Conservation (phyloP, 768 basidiomycete genomes). For the Coprinopsis sp. region DNA sequence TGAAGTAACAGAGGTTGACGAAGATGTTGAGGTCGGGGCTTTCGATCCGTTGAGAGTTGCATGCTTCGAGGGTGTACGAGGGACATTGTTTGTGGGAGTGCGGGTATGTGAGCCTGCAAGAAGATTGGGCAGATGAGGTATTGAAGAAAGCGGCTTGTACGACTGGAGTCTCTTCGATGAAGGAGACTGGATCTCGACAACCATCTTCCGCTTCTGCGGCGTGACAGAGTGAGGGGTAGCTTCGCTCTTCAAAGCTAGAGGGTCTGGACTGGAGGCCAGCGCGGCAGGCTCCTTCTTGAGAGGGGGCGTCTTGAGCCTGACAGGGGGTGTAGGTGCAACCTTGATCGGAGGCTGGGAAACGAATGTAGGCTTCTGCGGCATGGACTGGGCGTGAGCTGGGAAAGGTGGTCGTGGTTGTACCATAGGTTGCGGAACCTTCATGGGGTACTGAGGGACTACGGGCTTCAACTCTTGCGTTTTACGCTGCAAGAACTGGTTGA, state of each 20-base stretch:
- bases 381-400: constrained; percentile 13
- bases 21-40: constrained; percentile 3
- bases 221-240: constrained; percentile 33
- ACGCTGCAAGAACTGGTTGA: constrained; percentile 60
- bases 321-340: constrained; percentile 20
- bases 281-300: constrained; percentile 16
- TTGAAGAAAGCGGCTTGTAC: constrained; percentile 24
- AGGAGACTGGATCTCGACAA: constrained; percentile 56
- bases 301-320: constrained; percentile 9
- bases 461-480: constrained; percentile 43
- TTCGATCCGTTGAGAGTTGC: constrained; percentile 15
- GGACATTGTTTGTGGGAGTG: constrained; percentile 16
- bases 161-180: constrained; percentile 54
- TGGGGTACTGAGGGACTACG: no score
- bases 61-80: constrained; percentile 27
- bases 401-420: no score
- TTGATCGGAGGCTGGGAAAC: constrained; percentile 1
- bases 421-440: no score
- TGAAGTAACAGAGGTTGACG: background rate
- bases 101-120: constrained; percentile 9
- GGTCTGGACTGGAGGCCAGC: constrained; percentile 49
- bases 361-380: background rate
- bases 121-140: constrained; percentile 8
- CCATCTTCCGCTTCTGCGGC: constrained; percentile 68
- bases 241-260: constrained; percentile 36